Base-by-base conservation (phyloP, 2,329 filamentous ascomycete species). In the Ramularia endophylla region DNA sequence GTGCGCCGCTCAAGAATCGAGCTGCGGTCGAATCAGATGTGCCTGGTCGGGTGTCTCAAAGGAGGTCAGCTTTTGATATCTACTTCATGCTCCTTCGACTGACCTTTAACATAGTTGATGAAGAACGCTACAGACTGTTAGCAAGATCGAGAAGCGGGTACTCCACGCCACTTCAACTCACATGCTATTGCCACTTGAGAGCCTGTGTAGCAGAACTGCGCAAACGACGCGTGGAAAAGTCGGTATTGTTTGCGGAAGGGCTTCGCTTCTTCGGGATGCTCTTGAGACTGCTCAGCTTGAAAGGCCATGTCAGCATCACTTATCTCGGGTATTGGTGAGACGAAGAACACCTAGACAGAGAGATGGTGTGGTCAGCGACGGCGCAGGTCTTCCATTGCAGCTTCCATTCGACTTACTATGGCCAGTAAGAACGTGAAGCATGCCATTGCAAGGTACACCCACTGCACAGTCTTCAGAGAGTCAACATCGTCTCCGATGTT, bases 131-230 rank as follows among this genome's bases (percentile, higher is more conserved):
- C 73, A 66, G 53, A 75, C 64, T 2, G 27, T 30, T 12, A 19
- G 28, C 31, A 13, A 31, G 27, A 3, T 6, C 22, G 22, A 25
- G 22, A 6, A 11, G 6, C 6, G 6, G 22, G 11, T 25, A 11
- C 6, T 25, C 11, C 22, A 11, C 11, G 11, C 6, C 11, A 11
- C 11, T 11, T 25, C 11, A 11, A 25, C 35, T 20, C 44, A 44
- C 34, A 44, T 20, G 38, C 52, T 19, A 75, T 68, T 2, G 69
- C 73, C 4, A 75, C 68, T 55, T 94, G 87, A 0, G 83, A 78
- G 35, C 85, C 85, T 0, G 85, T 83, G 60, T 90, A 92, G 60
- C 80, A 85, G 64, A 89, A 89, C 52, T 90, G 85, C 0, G 83
- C 81, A 52, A 81, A 76, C 0, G 83, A 77, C 9, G 83, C 85